Evolutionary conservation across 2,329 filamentous ascomycete genomes (phyloP).

Genomic region (Aspergillus ochraceus): DNA sequence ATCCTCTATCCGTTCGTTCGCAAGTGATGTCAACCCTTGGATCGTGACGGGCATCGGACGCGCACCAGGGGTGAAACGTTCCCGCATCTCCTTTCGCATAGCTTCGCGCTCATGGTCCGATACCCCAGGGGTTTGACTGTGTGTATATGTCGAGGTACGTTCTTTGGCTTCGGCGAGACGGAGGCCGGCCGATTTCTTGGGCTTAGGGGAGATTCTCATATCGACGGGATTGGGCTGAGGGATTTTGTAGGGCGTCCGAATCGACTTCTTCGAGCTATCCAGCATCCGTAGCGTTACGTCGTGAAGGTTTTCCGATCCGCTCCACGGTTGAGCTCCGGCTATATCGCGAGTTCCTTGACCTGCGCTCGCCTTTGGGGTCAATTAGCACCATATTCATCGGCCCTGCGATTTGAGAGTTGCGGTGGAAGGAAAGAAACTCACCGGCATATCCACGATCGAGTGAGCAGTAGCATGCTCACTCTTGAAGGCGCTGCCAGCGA

Average conservation of each 20-base stretch:
- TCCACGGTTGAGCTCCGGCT: conserved; percentile 72
- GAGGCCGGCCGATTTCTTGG: conserved; percentile 45
- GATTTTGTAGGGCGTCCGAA: conserved; percentile 46
- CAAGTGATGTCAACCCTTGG: conserved; percentile 75
- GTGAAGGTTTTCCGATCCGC: conserved; percentile 69
- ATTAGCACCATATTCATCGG: neutral
- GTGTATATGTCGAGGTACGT: conserved; percentile 56
- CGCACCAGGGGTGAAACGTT: conserved; percentile 73
- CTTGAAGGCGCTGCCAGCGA: conserved; percentile 56
- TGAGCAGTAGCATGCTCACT: conserved; percentile 55
- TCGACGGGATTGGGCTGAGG: conserved; percentile 43
- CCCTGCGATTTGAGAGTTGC: neutral
- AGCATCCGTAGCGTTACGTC: conserved; percentile 83
- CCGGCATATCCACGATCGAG: conserved; percentile 54
- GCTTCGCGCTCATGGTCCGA: conserved; percentile 72
- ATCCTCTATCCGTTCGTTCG: conserved; percentile 90
- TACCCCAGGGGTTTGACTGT: conserved; percentile 57
- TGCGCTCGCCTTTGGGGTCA: conserved; percentile 52
- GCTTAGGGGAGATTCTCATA: conserved; percentile 47
- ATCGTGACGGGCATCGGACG: conserved; percentile 74
- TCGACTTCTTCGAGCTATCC: conserved; percentile 60
- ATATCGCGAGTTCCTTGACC: conserved; percentile 68
- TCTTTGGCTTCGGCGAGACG: conserved; percentile 61
- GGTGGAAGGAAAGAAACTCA: conserved; percentile 24
- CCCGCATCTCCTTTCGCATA: conserved; percentile 71